Percentiles rank a stretch among this genome's conserved stretches.
phyloP scores from a whole-genome alignment of 2,329 filamentous ascomycete genomes.

The Aspergillus costaricaensis region DNA sequence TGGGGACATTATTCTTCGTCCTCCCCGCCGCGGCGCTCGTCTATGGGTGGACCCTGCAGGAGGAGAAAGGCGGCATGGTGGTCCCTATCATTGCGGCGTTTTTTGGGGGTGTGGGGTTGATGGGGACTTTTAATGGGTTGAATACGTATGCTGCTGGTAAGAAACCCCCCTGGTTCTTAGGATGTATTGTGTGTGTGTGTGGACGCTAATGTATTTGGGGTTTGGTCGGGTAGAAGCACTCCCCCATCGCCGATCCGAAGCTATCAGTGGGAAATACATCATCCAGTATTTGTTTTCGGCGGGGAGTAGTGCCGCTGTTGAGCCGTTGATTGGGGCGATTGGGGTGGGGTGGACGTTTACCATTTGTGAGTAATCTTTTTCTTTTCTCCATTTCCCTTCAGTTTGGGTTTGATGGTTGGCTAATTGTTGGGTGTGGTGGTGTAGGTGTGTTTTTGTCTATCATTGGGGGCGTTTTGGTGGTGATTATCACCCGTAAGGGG shows the following conservation, averaged over 20 bases:
- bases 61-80: conserved; percentile 55
- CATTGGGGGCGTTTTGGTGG: conserved; percentile 30
- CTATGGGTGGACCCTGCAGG: conserved; percentile 67
- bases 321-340: conserved; percentile 70
- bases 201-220: too few relatives aligned
- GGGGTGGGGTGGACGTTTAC: conserved; percentile 82
- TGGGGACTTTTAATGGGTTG: conserved; percentile 72
- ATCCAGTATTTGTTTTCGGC: conserved; percentile 75
- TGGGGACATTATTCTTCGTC: conserved; percentile 59
- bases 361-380: conserved; percentile 54
- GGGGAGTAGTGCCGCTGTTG: conserved; percentile 66
- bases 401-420: conserved; percentile 29
- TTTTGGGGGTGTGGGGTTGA: conserved; percentile 68
- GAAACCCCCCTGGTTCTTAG: too few relatives aligned
- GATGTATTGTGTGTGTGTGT: too few relatives aligned
- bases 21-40: conserved; percentile 65
- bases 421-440: background rate
- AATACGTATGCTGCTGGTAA: conserved; percentile 63
- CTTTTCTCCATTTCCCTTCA: conserved; percentile 50
- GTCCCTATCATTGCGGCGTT: conserved; percentile 71
- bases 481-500: conserved; percentile 33
- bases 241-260: conserved; percentile 60
- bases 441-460: conserved; percentile 33
- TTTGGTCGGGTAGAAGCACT: conserved; percentile 43
- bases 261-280: conserved; percentile 78